A percentile compares a stretch with the other conserved stretches of the same genome.
Evolutionary conservation across 139 green algal species (phyloP).

Genomic region (Micractinium conductrix): DNA sequence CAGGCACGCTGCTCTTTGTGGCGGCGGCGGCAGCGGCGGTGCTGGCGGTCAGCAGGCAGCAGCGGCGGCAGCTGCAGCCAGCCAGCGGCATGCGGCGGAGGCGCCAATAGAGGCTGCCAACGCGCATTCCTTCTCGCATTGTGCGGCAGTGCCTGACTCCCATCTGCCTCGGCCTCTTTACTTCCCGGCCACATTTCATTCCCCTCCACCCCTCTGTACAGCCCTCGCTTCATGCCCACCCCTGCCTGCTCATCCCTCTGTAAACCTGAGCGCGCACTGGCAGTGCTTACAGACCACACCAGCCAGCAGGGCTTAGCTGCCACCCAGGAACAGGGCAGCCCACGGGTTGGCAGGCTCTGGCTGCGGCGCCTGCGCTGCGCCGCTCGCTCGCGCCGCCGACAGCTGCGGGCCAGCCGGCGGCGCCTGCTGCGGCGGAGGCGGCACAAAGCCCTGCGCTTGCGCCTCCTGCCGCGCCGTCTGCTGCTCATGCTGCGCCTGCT

Average conservation of each 20-base stretch:
- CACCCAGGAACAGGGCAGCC: conserved; percentile 6
- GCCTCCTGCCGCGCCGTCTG: background rate
- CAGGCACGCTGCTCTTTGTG: background rate
- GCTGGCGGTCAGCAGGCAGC: background rate
- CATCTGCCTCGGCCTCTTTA: no score
- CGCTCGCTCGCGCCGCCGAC: background rate
- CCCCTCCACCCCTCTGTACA: no score
- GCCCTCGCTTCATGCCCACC: no score
- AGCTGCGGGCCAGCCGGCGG: background rate
- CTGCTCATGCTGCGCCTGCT: background rate
- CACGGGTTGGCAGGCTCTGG: background rate
- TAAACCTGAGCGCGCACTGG: no score
- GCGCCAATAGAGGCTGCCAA: no score
- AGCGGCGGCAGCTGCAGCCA: background rate
- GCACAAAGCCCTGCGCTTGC: background rate
- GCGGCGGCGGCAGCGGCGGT: conserved; percentile 8
- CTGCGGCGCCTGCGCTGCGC: background rate
- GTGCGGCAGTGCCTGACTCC: background rate
- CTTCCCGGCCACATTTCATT: background rate
- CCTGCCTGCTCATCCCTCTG: no score
- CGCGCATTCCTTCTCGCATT: background rate
- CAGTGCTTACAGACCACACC: no score
- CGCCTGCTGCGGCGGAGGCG: background rate
- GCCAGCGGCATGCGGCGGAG: no score
- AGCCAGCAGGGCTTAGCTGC: no score